Base-by-base conservation (phyloP, 2,329 filamentous ascomycete genomes). In the Orbilia blumenaviensis region DNA sequence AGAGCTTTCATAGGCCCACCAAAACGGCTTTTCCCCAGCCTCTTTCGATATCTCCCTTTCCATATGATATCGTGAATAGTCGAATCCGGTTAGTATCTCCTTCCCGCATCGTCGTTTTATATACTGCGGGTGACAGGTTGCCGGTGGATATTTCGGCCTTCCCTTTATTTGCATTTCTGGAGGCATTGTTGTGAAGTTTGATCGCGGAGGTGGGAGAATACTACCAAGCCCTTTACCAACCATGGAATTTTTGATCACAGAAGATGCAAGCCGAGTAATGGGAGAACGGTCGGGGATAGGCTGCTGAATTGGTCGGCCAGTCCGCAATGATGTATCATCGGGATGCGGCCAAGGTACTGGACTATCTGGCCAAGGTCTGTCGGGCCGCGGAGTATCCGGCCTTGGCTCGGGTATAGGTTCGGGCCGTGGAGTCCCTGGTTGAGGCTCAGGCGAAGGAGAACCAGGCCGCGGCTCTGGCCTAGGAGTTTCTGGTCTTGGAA, bases 131-230 rank as follows among this genome's bases (percentile, higher is more conserved):
- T 61, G 54, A 16, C 54, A 61, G 21, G 66, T 69, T 1, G 10
- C 54, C 10, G 54, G 54, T 4, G 66, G 66, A 44, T 69, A 69
- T 38, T 62, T 69, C 8, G 66, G 42, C 10, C 12, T 12, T 2
- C 18, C 21, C 9, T 42, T 0, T 3, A 36, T 12, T 29, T 61
- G 21, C 3, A 69, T 18, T 34, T 52, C 29, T 41, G 32, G 29
- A 7, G 66, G 48, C 3, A 69, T 42, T 2, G 66, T 69, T 25
- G 54, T 69, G 23, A 69, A 69, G 21, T n/a, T 61, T 14, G 42
- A n/a, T 14, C 36, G 14, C 16, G 21, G 21, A 6, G 54, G 42
- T n/a, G 54, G 1, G n/a, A 69, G 66, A 5, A 52, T 32, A 34
- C 14, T 52, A 7, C 27, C 27, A n/a, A 7, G 12, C 2, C 48